These are phyloP conservation scores for Bullera alba DNA, from an alignment of 768 basidiomycete species.

Conservation along the genomic window DNA sequence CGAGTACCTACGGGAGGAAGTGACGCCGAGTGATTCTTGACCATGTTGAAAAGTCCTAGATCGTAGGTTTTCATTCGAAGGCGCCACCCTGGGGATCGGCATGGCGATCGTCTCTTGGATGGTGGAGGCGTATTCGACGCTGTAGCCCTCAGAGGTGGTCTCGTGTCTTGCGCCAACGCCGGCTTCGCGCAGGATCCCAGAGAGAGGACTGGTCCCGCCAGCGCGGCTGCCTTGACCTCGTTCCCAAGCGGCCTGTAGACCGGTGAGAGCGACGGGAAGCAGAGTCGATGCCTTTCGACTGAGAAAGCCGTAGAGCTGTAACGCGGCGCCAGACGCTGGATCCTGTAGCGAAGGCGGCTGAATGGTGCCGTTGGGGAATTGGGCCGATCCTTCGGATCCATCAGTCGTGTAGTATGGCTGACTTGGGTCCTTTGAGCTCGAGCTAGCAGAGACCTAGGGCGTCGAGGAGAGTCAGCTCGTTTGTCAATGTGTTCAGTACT, in stretches of 20 bases:
- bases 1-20: neutral
- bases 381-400: slow-evolving; percentile 7
- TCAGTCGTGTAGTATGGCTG: no score
- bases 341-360: slow-evolving; percentile 43
- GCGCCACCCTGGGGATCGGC: slow-evolving; percentile 16
- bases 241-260: slow-evolving; percentile 13
- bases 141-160: neutral
- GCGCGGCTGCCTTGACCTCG: neutral
- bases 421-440: slow-evolving; percentile 1
- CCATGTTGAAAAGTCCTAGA: slow-evolving; percentile 21
- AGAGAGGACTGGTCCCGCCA: neutral
- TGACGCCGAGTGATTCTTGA: neutral
- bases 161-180: neutral
- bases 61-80: slow-evolving; percentile 10
- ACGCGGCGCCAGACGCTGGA: slow-evolving; percentile 39
- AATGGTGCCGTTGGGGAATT: slow-evolving; percentile 13
- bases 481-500: no score
- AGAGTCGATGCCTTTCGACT: slow-evolving; percentile 39
- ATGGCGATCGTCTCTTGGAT: slow-evolving; percentile 27
- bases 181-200: slow-evolving; percentile 11
- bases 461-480: no score
- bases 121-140: neutral
- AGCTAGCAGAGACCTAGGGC: no score
- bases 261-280: slow-evolving; percentile 29
- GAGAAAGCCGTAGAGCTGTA: slow-evolving; percentile 32